A percentile compares a stretch with the other conserved stretches of the same genome.
Evolutionary conservation across 495 filamentous ascomycete species (phyloP).

Genomic region (Tuber magnatum): DNA sequence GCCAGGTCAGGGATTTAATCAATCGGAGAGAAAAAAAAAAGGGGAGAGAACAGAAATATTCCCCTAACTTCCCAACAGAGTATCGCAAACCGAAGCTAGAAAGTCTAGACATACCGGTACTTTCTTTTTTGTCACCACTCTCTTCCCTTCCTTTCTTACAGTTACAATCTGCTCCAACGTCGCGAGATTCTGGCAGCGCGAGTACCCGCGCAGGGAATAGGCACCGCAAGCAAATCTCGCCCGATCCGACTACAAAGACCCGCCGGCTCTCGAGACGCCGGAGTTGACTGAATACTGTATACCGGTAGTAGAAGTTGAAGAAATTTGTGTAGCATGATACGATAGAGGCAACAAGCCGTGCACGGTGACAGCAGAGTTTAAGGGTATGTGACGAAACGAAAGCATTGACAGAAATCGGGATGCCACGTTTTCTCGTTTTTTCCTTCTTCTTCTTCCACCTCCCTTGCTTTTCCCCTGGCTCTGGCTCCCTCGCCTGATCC

Average conservation of each 20-base stretch:
- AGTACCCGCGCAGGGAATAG: not conserved
- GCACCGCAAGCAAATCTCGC: not conserved
- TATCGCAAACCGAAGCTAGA: not conserved
- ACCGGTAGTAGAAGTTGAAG: too few species aligned
- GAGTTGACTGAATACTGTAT: too few species aligned
- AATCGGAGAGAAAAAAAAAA: not conserved
- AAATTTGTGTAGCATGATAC: not conserved
- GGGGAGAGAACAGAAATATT: not conserved
- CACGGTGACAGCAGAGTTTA: not conserved
- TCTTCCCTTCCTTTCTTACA: not conserved
- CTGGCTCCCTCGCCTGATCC: not conserved
- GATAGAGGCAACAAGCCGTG: not conserved
- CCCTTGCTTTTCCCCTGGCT: not conserved
- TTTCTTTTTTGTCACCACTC: not conserved
- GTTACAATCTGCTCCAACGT: not conserved
- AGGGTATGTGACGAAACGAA: not conserved
- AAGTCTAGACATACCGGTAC: not conserved
- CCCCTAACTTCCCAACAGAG: not conserved
- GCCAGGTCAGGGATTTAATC: not conserved
- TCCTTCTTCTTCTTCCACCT: not conserved
- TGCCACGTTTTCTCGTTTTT: constrained; percentile 1
- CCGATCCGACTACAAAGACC: not conserved
- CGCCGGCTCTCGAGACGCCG: too few species aligned
- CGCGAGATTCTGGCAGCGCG: not conserved
- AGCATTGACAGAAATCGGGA: constrained; percentile 4